These are phyloP conservation scores for Eutypa lata DNA, from an alignment of 2,329 filamentous ascomycete genomes.

Conservation along the genomic window DNA sequence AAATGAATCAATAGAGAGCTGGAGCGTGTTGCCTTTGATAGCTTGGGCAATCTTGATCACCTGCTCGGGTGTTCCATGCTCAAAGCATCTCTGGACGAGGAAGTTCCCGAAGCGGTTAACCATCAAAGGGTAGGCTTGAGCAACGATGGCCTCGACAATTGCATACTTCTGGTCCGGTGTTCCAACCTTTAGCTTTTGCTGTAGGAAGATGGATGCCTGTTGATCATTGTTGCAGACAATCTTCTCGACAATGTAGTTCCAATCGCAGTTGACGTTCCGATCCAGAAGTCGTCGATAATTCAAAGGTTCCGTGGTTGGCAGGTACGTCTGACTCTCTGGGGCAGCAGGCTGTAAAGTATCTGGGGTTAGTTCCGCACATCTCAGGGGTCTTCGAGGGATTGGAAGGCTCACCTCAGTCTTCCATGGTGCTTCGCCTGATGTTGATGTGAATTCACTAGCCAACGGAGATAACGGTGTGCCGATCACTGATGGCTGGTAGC, in stretches of 20 bases:
- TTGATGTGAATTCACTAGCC: conserved; percentile 69
- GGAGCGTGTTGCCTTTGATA: conserved; percentile 90
- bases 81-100: conserved; percentile 96
- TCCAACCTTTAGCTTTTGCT: conserved; percentile 97
- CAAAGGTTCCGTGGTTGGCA: conserved; percentile 84
- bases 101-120: conserved; percentile 99
- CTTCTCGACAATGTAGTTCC: conserved; percentile 99
- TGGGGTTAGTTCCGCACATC: conserved; percentile 19
- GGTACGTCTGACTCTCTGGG: conserved; percentile 68
- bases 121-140: conserved; percentile 93
- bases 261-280: conserved; percentile 95
- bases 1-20: conserved; percentile 96
- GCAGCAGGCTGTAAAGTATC: conserved; percentile 37
- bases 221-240: conserved; percentile 99
- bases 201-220: conserved; percentile 96
- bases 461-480: conserved; percentile 68
- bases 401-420: conserved; percentile 48
- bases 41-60: conserved; percentile 91
- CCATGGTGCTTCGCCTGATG: conserved; percentile 43
- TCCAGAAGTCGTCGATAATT: conserved; percentile 96
- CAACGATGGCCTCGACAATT: conserved; percentile 93
- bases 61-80: conserved; percentile 93
- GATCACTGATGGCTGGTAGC: conserved; percentile 24
- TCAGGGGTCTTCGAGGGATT: conserved; percentile 3
- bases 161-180: conserved; percentile 95